Base-by-base conservation (phyloP, 2,329 filamentous ascomycete genomes). In the Orbilia oligospora region DNA sequence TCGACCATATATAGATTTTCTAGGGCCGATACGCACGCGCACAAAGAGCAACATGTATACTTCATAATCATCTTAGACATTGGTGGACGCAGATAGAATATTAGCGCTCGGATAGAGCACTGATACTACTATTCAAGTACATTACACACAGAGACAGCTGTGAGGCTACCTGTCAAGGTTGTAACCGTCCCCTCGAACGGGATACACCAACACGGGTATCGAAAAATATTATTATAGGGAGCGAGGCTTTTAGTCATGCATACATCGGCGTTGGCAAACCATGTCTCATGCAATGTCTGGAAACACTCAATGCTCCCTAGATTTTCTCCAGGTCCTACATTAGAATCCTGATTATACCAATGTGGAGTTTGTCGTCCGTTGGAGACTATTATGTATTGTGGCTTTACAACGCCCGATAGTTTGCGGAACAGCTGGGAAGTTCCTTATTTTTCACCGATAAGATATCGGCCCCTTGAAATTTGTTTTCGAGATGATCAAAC, bases 361-460 rank as follows among this genome's bases (percentile, higher is more conserved):
- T 51, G 48, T 48, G 49, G 49, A 41, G 49, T n/a, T 30, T 44
- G 20, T 36, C 0, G 48, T 44, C 14, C 4, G 33, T 44, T 44
- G 22, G 1, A 44, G 8, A 61, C 2, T 36, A n/a, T 38, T 46
- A 36, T 68, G 36, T 20, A 9, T 38, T 56, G 49, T 68, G 49
- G 65, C 49, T 68, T 67, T 58, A 44, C 9, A n/a, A 56, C 30
- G 51, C 56, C 65, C 49, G 65, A 48, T 1, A 41, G 24, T 27
- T 68, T 20, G 12, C 65, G 65, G 65, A 56, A 2, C n/a, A 41
- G 53, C 2, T 51, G 48, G 36, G 56, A 27, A 44, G n/a, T 16
- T 10, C 27, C 24, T 22, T 38, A 58, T 22, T 58, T 14, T 30
- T 5, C 8, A 58, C 53, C 16, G n/a, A 38, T 58, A 38, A 58